phyloP scores from a whole-genome alignment of 108 stramenopile genomes.

The Fragilariopsis cylindrus region DNA sequence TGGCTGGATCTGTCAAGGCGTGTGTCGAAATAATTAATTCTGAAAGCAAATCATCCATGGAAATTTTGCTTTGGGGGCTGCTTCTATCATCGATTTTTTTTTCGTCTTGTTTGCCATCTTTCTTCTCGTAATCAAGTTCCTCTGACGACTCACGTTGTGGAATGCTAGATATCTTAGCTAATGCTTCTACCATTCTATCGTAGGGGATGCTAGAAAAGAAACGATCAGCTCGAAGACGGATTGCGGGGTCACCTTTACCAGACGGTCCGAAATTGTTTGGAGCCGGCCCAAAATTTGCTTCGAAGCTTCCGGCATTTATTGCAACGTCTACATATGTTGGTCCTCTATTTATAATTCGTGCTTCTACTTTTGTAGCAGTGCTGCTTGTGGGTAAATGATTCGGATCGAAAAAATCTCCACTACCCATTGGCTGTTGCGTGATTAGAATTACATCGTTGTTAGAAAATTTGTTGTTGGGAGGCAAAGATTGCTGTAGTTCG shows the following conservation, averaged over 20 bases:
- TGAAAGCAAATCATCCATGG: constrained; percentile 74
- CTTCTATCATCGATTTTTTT: neutral
- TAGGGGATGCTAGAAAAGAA: constrained; percentile 88
- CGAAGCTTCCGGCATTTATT: constrained; percentile 64
- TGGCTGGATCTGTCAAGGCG: constrained; percentile 53
- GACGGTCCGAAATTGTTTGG: constrained; percentile 56
- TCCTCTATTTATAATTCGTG: constrained; percentile 68
- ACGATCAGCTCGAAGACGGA: constrained; percentile 74
- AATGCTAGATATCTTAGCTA: constrained; percentile 65
- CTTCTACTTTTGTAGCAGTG: constrained; percentile 64
- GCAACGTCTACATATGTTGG: constrained; percentile 82
- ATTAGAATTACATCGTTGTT: constrained; percentile 82
- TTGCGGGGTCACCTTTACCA: constrained; percentile 51
- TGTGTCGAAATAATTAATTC: constrained; percentile 73
- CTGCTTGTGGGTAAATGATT: constrained; percentile 53
- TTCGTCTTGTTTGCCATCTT: constrained; percentile 19
- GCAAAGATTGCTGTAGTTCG: constrained; percentile 24
- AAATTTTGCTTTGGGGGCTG: constrained; percentile 45
- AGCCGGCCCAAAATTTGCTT: constrained; percentile 76
- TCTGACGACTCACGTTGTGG: constrained; percentile 36
- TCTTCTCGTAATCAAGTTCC: neutral
- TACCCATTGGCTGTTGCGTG: constrained; percentile 77
- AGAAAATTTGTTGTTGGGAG: constrained; percentile 78
- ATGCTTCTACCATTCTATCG: constrained; percentile 76
- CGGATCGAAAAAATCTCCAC: constrained; percentile 73